Conservation (phyloP, 169 alveolate species). For the Plasmodium relictum region DNA sequence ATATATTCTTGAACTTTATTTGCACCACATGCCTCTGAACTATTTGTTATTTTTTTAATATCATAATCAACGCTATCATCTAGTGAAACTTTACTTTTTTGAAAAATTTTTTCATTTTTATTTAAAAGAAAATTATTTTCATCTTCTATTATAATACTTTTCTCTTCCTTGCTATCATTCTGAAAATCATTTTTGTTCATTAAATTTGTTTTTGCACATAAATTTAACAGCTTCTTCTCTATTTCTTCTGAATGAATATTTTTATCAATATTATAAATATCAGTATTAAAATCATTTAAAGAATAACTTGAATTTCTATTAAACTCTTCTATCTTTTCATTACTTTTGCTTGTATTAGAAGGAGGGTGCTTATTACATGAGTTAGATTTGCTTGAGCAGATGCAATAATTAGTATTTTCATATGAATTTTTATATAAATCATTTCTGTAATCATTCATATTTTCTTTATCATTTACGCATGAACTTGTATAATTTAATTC, state of each 20-base stretch:
- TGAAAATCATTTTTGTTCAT: conserved; percentile 24
- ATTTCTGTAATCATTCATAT: conserved; percentile 1
- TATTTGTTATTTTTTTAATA: conserved; percentile 50
- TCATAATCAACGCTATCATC: conserved; percentile 49
- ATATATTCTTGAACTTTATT: conserved; percentile 69
- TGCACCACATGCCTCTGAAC: conserved; percentile 30
- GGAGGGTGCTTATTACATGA: neutral
- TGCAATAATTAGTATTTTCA: conserved; percentile 8
- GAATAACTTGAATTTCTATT: conserved; percentile 21
- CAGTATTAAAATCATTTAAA: conserved; percentile 48
- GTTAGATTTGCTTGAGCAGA: conserved; percentile 4
- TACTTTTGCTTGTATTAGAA: conserved; percentile 3
- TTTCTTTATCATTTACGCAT: neutral
- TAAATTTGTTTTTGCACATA: conserved; percentile 17
- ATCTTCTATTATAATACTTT: neutral
- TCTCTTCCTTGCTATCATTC: neutral
- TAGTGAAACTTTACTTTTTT: neutral
- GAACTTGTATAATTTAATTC: conserved; percentile 13
- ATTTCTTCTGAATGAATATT: conserved; percentile 43
- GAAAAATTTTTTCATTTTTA: conserved; percentile 3
- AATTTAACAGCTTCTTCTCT: conserved; percentile 35
- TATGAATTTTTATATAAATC: conserved; percentile 1
- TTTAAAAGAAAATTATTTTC: neutral
- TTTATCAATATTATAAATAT: conserved; percentile 55
- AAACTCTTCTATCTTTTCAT: conserved; percentile 15